Evolutionary conservation across 1,284 basidiomycete genomes (phyloP).

Genomic region (Caloboletus inedulis): DNA sequence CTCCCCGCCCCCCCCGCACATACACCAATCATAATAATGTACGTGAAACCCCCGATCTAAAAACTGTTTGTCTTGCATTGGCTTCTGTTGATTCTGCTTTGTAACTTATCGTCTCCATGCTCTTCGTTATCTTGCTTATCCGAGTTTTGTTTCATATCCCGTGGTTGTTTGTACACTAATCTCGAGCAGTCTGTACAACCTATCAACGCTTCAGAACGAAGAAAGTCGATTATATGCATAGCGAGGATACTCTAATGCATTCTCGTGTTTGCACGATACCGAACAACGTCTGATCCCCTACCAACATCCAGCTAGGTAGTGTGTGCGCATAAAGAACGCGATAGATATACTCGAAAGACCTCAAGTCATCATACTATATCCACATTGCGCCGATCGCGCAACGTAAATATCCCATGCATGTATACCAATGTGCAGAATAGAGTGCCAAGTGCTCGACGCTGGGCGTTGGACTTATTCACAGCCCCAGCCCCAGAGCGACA

Average conservation of each 20-base stretch:
- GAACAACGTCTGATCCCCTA: not conserved
- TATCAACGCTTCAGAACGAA: too few species aligned
- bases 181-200: too few species aligned
- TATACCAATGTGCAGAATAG: not conserved
- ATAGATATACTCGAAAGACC: not conserved
- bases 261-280: not conserved
- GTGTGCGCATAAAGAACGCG: not conserved
- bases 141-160: not conserved
- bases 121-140: not conserved
- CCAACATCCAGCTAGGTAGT: not conserved
- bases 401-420: not conserved
- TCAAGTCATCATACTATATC: not conserved
- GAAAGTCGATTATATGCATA: too few species aligned
- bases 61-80: not conserved
- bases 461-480: too few species aligned
- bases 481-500: not conserved
- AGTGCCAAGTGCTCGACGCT: not conserved
- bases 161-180: not conserved
- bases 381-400: not conserved
- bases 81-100: not conserved
- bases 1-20: not conserved
- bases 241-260: too few species aligned
- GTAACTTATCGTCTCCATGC: not conserved
- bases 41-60: not conserved
- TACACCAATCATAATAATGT: not conserved